Evolutionary conservation across 805 yeast genomes (phyloP), one percentile per base, ranked within the genome.

Genomic region (Priceomyces medius): DNA sequence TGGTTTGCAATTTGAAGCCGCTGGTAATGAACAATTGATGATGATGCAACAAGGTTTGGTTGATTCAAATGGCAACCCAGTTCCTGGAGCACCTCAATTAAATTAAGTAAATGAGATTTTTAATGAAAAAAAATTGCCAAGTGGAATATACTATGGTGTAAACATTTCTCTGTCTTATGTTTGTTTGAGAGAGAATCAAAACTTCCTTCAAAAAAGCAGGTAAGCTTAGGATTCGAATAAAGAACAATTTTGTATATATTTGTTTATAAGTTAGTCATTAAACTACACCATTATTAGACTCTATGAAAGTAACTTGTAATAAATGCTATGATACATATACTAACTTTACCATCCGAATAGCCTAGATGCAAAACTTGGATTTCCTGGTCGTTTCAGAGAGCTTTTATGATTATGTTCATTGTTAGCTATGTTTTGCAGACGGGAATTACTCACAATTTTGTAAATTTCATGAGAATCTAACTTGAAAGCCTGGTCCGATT

Each of bases 1-100:
- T 55, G 98, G 97, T 66, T 76, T 93, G 56, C 97, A 91, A 74
- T 83, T 93, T 52, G 98, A 93, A 76, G 83, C 93, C 51, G 91
- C 93, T 43, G 97, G 97, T 61, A 82, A 86, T 59, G 96, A 90
- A 73, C 93, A 88, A 73, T 79, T 88, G 55, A 81, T 87, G 77
- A 77, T 86, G 83, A 82, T 85, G 88, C 95, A 85, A 73, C 89
- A 85, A 68, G 91, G 91, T 57, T 73, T 85, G 67, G 66, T 82
- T 50, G 95, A 85, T 61, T 85, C 82, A 52, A 81, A 85, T 58
- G 95, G 93, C 59, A 85, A 85, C 75, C 91, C 93, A 57, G 76
- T 85, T 51, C 88, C 85, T 56, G 88, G 88, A 57, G 87, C 86
- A 46, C 86, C 86, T 49, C 80, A 73, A 66, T 57, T 40, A 42